Evolutionary conservation across 176 grass and related monocot genomes (phyloP).

Genomic region (Oryza longistaminata): DNA sequence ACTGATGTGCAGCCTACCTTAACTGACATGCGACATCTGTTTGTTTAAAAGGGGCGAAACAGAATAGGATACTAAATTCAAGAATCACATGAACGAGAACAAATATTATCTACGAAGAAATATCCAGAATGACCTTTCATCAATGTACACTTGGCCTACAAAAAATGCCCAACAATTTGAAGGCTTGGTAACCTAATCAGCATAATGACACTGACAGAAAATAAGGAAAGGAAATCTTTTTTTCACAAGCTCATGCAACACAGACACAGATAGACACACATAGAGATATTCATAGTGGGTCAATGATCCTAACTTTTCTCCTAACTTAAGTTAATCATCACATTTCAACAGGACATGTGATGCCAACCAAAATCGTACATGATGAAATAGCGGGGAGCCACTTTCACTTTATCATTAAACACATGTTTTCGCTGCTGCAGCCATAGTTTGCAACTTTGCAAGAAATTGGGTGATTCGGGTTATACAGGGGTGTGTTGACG

Average conservation of each 20-base stretch:
- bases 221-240: background rate
- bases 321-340: background rate
- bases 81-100: background rate
- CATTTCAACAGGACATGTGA: background rate
- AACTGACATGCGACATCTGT: background rate
- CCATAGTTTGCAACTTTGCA: background rate
- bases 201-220: too few species aligned
- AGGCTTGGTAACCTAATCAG: too few species aligned
- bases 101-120: too few species aligned
- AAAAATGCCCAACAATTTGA: too few species aligned
- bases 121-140: too few species aligned
- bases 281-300: background rate
- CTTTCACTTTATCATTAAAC: background rate
- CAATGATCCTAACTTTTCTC: background rate
- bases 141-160: too few species aligned
- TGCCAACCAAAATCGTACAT: background rate
- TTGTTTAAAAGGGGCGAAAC: background rate
- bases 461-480: background rate
- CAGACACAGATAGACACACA: too few species aligned
- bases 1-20: slow-evolving; percentile 6
- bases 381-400: background rate
- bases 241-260: background rate
- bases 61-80: background rate
- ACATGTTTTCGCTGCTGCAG: background rate
- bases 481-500: background rate